Evolutionary conservation across 306 rosid genomes (phyloP).

Genomic region (barrel medic (Medicago truncatula)): MtrunA17r5.0-ANR NC_053048.1:10223501-10224000

Average conservation of each 20-base stretch:
- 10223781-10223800: too few species aligned
- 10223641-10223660: too few species aligned
- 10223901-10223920: conserved; percentile 15
- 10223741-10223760: neutral
- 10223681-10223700: neutral
- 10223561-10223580: too few species aligned
- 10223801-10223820: too few species aligned
- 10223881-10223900: conserved; percentile 39
- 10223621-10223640: neutral
- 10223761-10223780: neutral
- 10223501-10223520: too few species aligned
- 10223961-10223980: neutral
- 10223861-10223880: neutral
- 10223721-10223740: neutral
- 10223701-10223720: neutral
- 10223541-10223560: too few species aligned
- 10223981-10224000: neutral
- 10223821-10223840: conserved; percentile 14
- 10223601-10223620: neutral
- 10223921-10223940: conserved; percentile 44
- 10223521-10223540: too few species aligned
- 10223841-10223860: conserved; percentile 39
- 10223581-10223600: too few species aligned
- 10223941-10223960: conserved; percentile 33
- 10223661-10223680: neutral